These are phyloP conservation scores for Rhizoclosmatium globosum DNA, from an alignment of 192 early-diverging fungal genomes.

Conservation along the genomic window DNA sequence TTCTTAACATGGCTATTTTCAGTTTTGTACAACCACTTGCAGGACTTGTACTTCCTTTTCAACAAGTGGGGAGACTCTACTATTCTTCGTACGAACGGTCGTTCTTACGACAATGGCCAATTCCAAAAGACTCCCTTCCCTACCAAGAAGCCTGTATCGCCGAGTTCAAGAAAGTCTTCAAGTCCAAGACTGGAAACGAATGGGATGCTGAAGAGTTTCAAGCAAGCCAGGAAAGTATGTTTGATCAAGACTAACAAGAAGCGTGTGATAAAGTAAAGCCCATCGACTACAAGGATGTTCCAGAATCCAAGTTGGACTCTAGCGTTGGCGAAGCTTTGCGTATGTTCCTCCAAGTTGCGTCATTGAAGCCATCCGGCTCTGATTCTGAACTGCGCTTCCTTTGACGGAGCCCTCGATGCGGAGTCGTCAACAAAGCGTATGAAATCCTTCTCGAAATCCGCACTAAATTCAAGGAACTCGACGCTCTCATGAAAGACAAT, in stretches of 20 bases:
- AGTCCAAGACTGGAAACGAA: constrained; percentile 45
- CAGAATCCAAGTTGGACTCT: constrained; percentile 11
- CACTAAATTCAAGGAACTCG: constrained; percentile 39
- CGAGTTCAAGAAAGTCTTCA: constrained; percentile 52
- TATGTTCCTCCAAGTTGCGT: constrained; percentile 43
- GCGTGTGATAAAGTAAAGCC: constrained; percentile 30
- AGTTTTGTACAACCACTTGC: constrained; percentile 58
- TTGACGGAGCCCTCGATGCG: constrained; percentile 38
- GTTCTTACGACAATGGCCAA: neutral
- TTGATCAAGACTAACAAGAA: constrained; percentile 12
- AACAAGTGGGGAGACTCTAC: constrained; percentile 46
- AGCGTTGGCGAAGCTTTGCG: constrained; percentile 31
- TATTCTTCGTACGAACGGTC: constrained; percentile 11
- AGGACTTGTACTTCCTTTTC: constrained; percentile 44
- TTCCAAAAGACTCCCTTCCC: constrained; percentile 42
- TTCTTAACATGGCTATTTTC: neutral
- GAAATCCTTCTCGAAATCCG: constrained; percentile 36
- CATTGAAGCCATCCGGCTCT: constrained; percentile 21
- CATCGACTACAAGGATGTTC: constrained; percentile 26
- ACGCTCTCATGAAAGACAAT: constrained; percentile 8
- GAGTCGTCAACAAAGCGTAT: constrained; percentile 34
- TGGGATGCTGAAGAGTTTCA: constrained; percentile 35
- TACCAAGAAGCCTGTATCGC: constrained; percentile 36
- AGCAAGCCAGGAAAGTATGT: constrained; percentile 44
- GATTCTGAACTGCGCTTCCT: constrained; percentile 15